These are phyloP conservation scores for Mucor velutinosus DNA, from an alignment of 371 early-diverging fungal genomes.

Conservation along the genomic window DNA sequence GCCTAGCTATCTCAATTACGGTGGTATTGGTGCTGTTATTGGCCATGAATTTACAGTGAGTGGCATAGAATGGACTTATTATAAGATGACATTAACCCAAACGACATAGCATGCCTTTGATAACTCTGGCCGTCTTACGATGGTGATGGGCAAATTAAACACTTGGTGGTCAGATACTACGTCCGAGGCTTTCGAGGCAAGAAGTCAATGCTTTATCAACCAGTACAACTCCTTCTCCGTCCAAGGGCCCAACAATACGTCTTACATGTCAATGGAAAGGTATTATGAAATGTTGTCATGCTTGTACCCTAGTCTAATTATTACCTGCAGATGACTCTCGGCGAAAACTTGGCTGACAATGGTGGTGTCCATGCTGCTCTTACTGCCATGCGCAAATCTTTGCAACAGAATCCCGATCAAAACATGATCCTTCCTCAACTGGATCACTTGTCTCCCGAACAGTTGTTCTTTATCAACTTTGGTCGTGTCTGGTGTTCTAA, in stretches of 20 bases:
- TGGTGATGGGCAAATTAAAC: conserved; percentile 30
- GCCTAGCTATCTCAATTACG: conserved; percentile 62
- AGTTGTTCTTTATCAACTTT: conserved; percentile 49
- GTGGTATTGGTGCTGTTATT: conserved; percentile 60
- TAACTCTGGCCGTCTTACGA: conserved; percentile 61
- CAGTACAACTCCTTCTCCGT: conserved; percentile 61
- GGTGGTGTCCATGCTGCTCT: conserved; percentile 61
- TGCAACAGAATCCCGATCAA: conserved; percentile 13
- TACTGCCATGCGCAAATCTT: conserved; percentile 18
- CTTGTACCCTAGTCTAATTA: neutral
- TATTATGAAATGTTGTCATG: neutral
- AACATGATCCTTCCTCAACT: conserved; percentile 13
- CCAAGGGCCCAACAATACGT: conserved; percentile 23
- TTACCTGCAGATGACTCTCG: conserved; percentile 57
- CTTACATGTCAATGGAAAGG: conserved; percentile 53
- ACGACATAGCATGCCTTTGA: conserved; percentile 60
- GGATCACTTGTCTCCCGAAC: conserved; percentile 34
- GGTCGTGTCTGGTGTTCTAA: conserved; percentile 47
- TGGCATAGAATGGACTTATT: neutral
- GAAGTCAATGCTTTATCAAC: conserved; percentile 63
- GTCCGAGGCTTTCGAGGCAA: conserved; percentile 46
- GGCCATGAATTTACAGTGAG: conserved; percentile 68
- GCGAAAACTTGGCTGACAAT: conserved; percentile 80
- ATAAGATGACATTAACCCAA: too few species aligned
- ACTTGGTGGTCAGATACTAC: conserved; percentile 74